These are phyloP conservation scores for Shiraia bambusicola DNA, from an alignment of 2,329 filamentous ascomycete species.

Conservation along the genomic window DNA sequence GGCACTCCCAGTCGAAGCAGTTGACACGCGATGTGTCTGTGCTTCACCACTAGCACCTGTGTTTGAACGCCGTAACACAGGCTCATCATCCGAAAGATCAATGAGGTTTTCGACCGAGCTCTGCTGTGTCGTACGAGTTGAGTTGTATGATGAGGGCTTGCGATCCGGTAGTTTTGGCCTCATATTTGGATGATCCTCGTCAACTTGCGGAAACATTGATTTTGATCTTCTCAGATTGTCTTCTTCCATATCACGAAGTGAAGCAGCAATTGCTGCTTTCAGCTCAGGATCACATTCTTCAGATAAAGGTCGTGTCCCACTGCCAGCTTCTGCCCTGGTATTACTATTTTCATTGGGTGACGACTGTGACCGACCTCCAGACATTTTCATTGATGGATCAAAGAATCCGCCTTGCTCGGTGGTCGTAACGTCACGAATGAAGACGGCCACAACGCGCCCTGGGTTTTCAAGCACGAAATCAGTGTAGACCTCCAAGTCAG, in stretches of 20 bases:
- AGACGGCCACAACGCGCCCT: constrained; percentile 78
- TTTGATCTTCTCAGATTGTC: constrained; percentile 39
- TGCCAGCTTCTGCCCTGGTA: constrained; percentile 12
- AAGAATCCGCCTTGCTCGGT: constrained; percentile 74
- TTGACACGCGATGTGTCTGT: constrained; percentile 14
- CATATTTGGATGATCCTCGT: constrained; percentile 37
- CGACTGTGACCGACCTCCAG: constrained; percentile 34
- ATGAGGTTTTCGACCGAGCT: constrained; percentile 46
- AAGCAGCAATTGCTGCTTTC: constrained; percentile 51
- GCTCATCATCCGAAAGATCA: constrained; percentile 50
- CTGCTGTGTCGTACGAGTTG: constrained; percentile 25
- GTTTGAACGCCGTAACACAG: constrained; percentile 25
- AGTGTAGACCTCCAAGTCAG: constrained; percentile 94
- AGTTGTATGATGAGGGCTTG: constrained; percentile 13
- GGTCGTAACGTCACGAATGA: constrained; percentile 94
- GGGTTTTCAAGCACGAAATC: constrained; percentile 86
- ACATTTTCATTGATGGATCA: constrained; percentile 58
- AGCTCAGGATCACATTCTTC: constrained; percentile 53
- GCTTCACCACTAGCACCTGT: constrained; percentile 28
- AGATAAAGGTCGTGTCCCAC: constrained; percentile 17
- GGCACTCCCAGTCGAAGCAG: constrained; percentile 18
- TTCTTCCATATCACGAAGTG: constrained; percentile 49
- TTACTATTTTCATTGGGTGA: constrained; percentile 14
- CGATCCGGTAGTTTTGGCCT: constrained; percentile 44
- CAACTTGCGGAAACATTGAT: constrained; percentile 36